These are phyloP conservation scores for Ophiostoma angusticollis DNA, from an alignment of 2,329 filamentous ascomycete species.

Conservation along the genomic window DNA sequence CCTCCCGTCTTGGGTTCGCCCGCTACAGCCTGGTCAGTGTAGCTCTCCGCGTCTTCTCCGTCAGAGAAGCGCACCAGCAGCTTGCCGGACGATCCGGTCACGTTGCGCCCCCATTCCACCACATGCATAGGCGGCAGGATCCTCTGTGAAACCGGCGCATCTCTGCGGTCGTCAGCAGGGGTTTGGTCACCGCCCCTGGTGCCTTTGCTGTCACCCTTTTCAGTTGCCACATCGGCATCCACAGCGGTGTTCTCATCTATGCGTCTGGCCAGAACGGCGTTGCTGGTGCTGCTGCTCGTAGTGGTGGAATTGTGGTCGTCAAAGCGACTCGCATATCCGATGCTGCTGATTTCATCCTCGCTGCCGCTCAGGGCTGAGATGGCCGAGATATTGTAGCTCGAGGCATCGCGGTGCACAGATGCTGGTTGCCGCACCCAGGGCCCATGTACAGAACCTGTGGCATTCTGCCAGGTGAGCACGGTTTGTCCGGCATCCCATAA, in stretches of 20 bases:
- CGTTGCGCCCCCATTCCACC: constrained; percentile 61
- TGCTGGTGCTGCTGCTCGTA: no score
- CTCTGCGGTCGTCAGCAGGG: no score
- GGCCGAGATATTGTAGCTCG: constrained; percentile 49
- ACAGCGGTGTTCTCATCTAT: no score
- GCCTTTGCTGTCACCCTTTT: no score
- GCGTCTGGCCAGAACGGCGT: no score
- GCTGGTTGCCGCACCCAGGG: constrained; percentile 53
- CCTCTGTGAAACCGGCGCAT: no score
- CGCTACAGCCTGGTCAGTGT: constrained; percentile 24
- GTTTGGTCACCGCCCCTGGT: no score
- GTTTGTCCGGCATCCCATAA: constrained; percentile 20
- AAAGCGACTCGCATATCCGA: background rate
- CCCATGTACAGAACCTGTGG: constrained; percentile 65
- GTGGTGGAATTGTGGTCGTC: no score
- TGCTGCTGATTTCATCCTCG: background rate
- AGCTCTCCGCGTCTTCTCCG: constrained; percentile 27
- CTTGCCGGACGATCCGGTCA: constrained; percentile 59
- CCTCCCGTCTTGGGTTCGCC: constrained; percentile 30
- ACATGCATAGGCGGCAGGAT: background rate
- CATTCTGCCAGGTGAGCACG: constrained; percentile 57
- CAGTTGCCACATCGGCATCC: no score
- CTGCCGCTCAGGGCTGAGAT: constrained; percentile 48
- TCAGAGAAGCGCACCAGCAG: constrained; percentile 57
- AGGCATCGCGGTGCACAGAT: constrained; percentile 32